Conservation (phyloP, 2,329 filamentous ascomycete genomes). For the Stemphylium vesicarium region DNA sequence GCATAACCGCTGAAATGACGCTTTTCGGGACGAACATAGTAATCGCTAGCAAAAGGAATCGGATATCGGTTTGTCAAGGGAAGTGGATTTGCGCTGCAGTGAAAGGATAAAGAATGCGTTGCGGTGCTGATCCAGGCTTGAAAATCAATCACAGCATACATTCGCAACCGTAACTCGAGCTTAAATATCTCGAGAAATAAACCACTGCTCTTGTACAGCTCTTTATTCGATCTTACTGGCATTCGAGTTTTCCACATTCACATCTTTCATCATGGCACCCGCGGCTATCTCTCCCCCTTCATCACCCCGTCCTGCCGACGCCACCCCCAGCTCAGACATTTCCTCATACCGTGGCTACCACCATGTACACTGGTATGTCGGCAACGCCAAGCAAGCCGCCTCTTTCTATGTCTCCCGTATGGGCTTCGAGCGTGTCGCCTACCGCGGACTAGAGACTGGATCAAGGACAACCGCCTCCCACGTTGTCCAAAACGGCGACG, state of each 20-base stretch:
- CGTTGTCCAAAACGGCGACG: conserved; percentile 76
- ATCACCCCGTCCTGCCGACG: conserved; percentile 36
- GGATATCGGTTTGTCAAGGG: conserved; percentile 35
- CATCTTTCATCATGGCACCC: conserved; percentile 36
- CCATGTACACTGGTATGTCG: conserved; percentile 94
- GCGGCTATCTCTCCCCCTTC: conserved; percentile 52
- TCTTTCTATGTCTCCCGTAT: conserved; percentile 87
- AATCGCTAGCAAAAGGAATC: conserved; percentile 20
- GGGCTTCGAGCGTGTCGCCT: conserved; percentile 83
- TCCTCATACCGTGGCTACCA: conserved; percentile 80
- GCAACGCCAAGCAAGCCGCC: conserved; percentile 94
- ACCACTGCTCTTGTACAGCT: neutral
- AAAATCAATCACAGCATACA: neutral
- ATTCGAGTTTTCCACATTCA: neutral
- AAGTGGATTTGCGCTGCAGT: conserved; percentile 16
- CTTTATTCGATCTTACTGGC: neutral
- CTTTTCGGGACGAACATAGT: conserved; percentile 19
- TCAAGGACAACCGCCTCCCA: conserved; percentile 81
- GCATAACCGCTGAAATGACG: conserved; percentile 34
- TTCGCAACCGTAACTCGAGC: neutral
- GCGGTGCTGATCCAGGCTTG: conserved; percentile 1
- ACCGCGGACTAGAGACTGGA: conserved; percentile 87
- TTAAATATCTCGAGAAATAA: neutral
- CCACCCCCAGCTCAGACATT: conserved; percentile 39
- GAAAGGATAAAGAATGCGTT: conserved; percentile 24